Evolutionary conservation across 441 rosid genomes (phyloP), one percentile per base, ranked within the genome.

Genomic region (Bruguiera hainesii): DNA sequence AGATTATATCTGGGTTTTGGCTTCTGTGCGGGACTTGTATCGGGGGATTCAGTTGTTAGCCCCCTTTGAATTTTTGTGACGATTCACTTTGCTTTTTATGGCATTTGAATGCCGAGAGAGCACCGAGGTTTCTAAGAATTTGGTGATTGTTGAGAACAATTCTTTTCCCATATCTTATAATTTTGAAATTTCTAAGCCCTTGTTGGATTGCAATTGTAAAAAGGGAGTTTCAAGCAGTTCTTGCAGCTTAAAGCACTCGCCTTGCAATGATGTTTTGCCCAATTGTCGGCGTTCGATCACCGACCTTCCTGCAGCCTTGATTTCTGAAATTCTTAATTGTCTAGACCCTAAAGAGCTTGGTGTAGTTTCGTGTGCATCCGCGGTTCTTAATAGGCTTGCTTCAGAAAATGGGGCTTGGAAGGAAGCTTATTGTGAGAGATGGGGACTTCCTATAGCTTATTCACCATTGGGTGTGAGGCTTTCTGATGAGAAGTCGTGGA

Each of bases 271-370:
- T 69, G 72, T 63, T 71, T 37, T 76, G 52, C 64, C 77, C 10
- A 78, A 60, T 60, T 63, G 59, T 52, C 37, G 70, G 21, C 76
- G 64, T 58, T 84, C 83, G 23, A 86, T 93, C 21, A 85, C 86
- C 7, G 97, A 93, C 71, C 93, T 93, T 71, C 97, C 98, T 55
- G 78, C 86, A 1, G 96, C 89, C 0, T 66, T 93, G 79, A 79
- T 93, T 35, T 86, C 89, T 63, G 95, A 91, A 72, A 88, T 93
- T 67, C 81, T 93, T 49, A 80, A 84, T 66, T 81, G 82, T 61
- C 91, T 93, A 59, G 96, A 87, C 57, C 90, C 98, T 1, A 88
- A 86, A 77, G 98, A 89, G 71, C 78, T 91, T 23, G 97, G 97
- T 59, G 53, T 87, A 33, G 91, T 93, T 61, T 93, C 95, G 0